phyloP scores from a whole-genome alignment of 768 basidiomycete genomes.

The Boletus reticulatus region DNA sequence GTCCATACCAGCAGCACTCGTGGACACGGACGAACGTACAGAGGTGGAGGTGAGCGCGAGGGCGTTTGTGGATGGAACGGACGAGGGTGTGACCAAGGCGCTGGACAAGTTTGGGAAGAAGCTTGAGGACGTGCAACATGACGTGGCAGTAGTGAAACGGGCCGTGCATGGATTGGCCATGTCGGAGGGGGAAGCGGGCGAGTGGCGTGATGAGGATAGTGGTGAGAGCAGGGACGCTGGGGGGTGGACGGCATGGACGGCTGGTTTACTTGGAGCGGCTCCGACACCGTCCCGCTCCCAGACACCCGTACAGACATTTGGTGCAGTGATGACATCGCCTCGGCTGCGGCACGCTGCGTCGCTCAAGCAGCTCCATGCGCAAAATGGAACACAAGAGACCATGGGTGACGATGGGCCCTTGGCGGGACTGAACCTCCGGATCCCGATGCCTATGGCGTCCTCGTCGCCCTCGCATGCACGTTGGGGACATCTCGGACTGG shows the following conservation, averaged over 20 bases:
- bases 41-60: conserved; percentile 50
- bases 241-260: conserved; percentile 51
- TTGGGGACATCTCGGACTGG: conserved; percentile 17
- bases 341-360: conserved; percentile 52
- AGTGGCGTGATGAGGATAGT: neutral
- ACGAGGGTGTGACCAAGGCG: conserved; percentile 35
- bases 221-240: neutral
- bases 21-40: conserved; percentile 18
- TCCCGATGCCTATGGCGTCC: conserved; percentile 51
- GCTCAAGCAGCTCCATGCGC: conserved; percentile 22
- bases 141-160: conserved; percentile 67
- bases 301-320: conserved; percentile 59
- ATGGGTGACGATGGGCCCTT: conserved; percentile 32
- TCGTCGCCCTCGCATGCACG: neutral
- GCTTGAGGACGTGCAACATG: conserved; percentile 71
- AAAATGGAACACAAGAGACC: neutral
- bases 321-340: conserved; percentile 67
- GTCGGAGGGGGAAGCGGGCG: neutral
- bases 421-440: conserved; percentile 46
- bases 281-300: conserved; percentile 37
- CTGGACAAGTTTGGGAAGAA: conserved; percentile 52
- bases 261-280: conserved; percentile 46
- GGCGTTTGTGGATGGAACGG: conserved; percentile 32
- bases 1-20: conserved; percentile 48
- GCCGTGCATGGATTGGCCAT: conserved; percentile 45